Evolutionary conservation across 1,284 basidiomycete genomes (phyloP).

Genomic region (Ustilago hordei): DNA sequence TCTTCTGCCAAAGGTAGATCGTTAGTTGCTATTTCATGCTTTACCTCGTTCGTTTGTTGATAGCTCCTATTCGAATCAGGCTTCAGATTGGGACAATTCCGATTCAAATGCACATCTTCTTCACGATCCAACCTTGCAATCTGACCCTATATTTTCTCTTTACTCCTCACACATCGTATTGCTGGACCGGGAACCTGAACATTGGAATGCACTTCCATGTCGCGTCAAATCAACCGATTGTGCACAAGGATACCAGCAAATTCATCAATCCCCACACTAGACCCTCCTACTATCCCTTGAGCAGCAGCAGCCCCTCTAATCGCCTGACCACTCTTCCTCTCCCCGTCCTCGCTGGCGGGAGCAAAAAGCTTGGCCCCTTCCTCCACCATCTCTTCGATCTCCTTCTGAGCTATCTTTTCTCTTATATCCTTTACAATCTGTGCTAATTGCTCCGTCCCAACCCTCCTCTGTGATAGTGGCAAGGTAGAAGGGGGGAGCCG

Average conservation of each 20-base stretch:
- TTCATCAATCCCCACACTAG: slow-evolving; percentile 45
- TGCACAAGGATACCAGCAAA: slow-evolving; percentile 44
- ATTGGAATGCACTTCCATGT: not conserved
- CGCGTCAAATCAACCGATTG: slow-evolving; percentile 27
- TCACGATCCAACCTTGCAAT: not conserved
- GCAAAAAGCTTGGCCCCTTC: slow-evolving; percentile 49
- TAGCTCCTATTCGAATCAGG: no score
- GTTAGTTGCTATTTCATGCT: no score
- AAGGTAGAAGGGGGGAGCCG: slow-evolving; percentile 26
- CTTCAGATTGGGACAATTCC: not conserved
- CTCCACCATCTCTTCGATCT: slow-evolving; percentile 52
- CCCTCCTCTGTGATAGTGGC: slow-evolving; percentile 17
- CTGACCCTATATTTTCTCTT: not conserved
- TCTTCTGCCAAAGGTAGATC: no score
- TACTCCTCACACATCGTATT: not conserved
- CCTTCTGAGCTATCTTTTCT: slow-evolving; percentile 44
- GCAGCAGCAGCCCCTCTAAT: slow-evolving; percentile 30
- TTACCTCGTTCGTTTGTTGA: no score
- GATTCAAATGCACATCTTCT: slow-evolving; percentile 2
- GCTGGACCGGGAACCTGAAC: not conserved
- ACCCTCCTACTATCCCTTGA: slow-evolving; percentile 12
- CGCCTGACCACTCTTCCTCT: slow-evolving; percentile 27
- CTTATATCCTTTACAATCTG: slow-evolving; percentile 19
- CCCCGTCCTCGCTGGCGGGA: slow-evolving; percentile 16
- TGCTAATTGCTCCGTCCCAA: slow-evolving; percentile 20